Base-by-base conservation (phyloP, 148 eudicot genomes). In the Linanthus parryae region DNA sequence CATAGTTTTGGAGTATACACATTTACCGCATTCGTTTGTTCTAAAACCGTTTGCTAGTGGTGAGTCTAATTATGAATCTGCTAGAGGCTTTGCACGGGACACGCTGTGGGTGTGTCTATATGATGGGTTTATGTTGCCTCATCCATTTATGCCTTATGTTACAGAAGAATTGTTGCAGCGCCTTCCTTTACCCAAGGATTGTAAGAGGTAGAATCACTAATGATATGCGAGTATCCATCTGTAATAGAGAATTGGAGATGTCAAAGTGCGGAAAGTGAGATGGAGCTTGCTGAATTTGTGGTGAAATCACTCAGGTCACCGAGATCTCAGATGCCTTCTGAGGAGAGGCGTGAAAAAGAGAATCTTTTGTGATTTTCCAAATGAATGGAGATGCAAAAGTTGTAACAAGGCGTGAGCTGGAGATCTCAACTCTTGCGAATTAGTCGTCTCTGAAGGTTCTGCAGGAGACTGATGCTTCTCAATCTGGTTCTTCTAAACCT, bases 81-180 rank as follows among this genome's bases (percentile, higher is more conserved):
- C 57, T 9, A 83, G 76, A 74, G 66, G 47, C 35, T 81, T 13
- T 65, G 96, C 96, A 34, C 96, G 60, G 52, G 78, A 84, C 66
- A 72, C 87, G 4, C 62, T 91, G 54, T 91, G 96, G 95, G 59
- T 87, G 41, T 87, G 96, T 71, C 75, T 91, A 44, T 95, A 91
- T 48, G 79, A 75, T 44, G 98, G 98, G 28, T 72, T 91, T 30
- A 67, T 83, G 43, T 73, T 91, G 66, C 84, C 87, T 53, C 98
- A 91, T 63, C 95, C 94, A 12, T 87, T 91, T 54, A 91, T 91
- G 98, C 98, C 98, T 36, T 91, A 61, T 55, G 82, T 91, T 49
- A 91, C 96, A 0, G 96, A 91, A 77, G 98, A 91, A 65, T 52
- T 91, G 53, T 91, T 95, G 98, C 96, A 91, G 68, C 82, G 98